Evolutionary conservation across 176 grass and related monocot genomes (phyloP), one percentile per base, ranked within the genome.

Genomic region (Oryza nivara): DNA sequence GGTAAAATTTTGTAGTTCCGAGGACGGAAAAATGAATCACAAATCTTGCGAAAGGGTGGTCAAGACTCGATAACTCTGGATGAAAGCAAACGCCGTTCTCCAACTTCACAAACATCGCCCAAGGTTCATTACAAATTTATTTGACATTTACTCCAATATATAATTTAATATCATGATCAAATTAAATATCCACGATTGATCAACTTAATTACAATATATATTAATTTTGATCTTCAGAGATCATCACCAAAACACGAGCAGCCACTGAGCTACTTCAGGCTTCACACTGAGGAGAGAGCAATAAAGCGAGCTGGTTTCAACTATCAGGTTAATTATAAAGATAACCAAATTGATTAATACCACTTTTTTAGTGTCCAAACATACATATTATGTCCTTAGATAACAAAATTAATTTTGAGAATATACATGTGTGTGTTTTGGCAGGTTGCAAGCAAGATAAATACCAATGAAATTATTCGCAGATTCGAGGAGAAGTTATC

Each of bases 391-490:
- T 38, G 6, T 6, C 35, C 5, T 38, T 38, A 38, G 36, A 6
- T 38, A 38, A 38, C 36, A 43, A 43, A 43, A 43, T 9, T 43
- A 9, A 43, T 43, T 9, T 43, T 43, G 41, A 9, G 41, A 43
- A 43, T 43, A 43, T 43, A 2, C 41, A 43, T 43, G 6, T 44
- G 7, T 69, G 8, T 10, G 12, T 48, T 74, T 14, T 69, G 65
- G 20, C 81, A 97, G 95, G 83, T 95, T 63, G 84, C 95, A 32
- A 98, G 89, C 85, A 95, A 98, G 88, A 90, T 93, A 90, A 92
- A 92, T 80, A 95, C 92, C 38, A 77, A 87, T 80, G 89, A 91
- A 80, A 95, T 95, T 38, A 94, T 98, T 79, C 76, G 85, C 9
- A 95, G 92, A 75, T 98, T 98, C 80, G 92, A 98, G 78, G 92